Evolutionary conservation across 352 stramenopile genomes (phyloP).

Genomic region (Thraustochytrium striatum): DNA sequence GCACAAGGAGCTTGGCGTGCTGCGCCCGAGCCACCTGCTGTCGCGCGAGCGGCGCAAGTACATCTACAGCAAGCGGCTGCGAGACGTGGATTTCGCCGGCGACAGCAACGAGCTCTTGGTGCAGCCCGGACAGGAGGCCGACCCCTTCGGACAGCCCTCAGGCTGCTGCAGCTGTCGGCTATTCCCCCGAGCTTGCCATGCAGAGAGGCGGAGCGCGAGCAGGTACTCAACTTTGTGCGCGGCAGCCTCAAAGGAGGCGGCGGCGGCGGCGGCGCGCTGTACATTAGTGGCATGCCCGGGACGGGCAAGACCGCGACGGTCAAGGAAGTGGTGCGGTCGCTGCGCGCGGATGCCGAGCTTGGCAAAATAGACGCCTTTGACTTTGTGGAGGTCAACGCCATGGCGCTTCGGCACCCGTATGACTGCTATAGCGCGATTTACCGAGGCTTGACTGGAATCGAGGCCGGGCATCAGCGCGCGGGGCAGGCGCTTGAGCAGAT

Average conservation of each 20-base stretch:
- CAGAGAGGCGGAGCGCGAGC: conserved; percentile 50
- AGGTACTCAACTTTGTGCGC: conserved; percentile 50
- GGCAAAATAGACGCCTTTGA: conserved; percentile 56
- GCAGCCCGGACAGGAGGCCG: neutral
- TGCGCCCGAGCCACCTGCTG: neutral
- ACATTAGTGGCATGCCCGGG: conserved; percentile 59
- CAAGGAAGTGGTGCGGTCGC: conserved; percentile 58
- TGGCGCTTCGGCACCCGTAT: conserved; percentile 67
- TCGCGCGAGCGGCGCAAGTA: neutral
- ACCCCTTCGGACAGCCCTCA: conserved; percentile 31
- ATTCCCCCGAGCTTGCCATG: conserved; percentile 49
- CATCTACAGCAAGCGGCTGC: conserved; percentile 18
- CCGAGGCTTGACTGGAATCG: conserved; percentile 52
- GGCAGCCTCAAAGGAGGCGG: conserved; percentile 13
- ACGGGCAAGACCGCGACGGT: conserved; percentile 69
- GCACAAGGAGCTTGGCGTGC: neutral
- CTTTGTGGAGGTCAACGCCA: conserved; percentile 70
- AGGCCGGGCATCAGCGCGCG: conserved; percentile 43
- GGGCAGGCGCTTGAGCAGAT: conserved; percentile 58
- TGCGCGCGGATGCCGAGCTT: conserved; percentile 56
- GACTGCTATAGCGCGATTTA: conserved; percentile 63
- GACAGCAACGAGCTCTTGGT: too few relatives aligned
- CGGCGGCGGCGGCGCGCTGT: conserved; percentile 50
- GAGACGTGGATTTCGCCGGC: neutral
- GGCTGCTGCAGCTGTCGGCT: conserved; percentile 52